These are phyloP conservation scores for Trichosporon asahii DNA, from an alignment of 1,284 basidiomycete genomes.

Conservation along the genomic window DNA sequence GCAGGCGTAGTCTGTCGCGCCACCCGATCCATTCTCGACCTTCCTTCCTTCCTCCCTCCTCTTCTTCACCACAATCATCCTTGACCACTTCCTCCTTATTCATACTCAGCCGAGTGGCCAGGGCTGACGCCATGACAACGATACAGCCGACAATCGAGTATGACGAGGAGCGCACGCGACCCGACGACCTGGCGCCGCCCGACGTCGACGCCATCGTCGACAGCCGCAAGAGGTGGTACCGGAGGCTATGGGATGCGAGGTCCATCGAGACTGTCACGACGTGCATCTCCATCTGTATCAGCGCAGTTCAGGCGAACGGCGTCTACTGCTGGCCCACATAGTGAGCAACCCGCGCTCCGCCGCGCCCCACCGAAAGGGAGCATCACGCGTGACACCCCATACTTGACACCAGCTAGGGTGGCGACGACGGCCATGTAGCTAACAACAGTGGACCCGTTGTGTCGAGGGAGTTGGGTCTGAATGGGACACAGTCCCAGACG, in stretches of 20 bases:
- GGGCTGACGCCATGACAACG: not conserved
- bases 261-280: slow-evolving; percentile 34
- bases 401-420: slow-evolving; percentile 4
- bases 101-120: not conserved
- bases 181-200: slow-evolving; percentile 27
- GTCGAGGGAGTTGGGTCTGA: slow-evolving; percentile 34
- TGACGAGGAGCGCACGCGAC: not conserved
- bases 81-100: not conserved
- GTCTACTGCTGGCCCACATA: slow-evolving; percentile 53
- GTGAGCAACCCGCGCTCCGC: slow-evolving; percentile 20
- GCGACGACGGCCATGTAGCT: not conserved
- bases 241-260: slow-evolving; percentile 30
- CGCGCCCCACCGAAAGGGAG: not conserved
- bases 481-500: slow-evolving; percentile 44
- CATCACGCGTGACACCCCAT: not conserved
- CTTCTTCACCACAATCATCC: not conserved
- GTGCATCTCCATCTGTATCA: slow-evolving; percentile 38
- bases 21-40: not conserved
- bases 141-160: slow-evolving; percentile 5
- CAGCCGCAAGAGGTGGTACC: slow-evolving; percentile 32
- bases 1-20: not conserved
- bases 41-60: not conserved
- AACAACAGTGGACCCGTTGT: slow-evolving; percentile 46
- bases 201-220: slow-evolving; percentile 32
- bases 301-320: slow-evolving; percentile 50